These are phyloP conservation scores for Leccinum incarnatum DNA, from an alignment of 768 basidiomycete species.

Conservation along the genomic window DNA sequence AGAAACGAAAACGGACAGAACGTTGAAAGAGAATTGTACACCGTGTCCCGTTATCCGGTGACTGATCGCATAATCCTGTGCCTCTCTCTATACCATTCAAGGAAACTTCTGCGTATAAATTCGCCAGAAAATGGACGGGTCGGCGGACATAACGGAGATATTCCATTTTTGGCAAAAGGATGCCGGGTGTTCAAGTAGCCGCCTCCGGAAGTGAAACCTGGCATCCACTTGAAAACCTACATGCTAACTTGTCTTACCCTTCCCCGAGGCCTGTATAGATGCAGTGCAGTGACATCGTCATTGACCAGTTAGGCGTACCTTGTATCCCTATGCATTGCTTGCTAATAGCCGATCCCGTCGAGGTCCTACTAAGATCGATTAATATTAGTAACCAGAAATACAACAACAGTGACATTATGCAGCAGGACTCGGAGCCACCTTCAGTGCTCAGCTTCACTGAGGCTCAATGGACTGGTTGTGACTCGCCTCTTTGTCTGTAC, in stretches of 20 bases:
- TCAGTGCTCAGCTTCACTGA: neutral
- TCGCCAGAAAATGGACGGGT: neutral
- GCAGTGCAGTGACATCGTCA: constrained; percentile 22
- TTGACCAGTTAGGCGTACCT: constrained; percentile 17
- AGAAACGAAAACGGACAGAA: constrained; percentile 8
- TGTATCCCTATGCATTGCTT: constrained; percentile 20
- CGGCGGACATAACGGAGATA: constrained; percentile 3
- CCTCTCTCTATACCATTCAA: constrained; percentile 4
- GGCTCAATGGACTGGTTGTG: neutral
- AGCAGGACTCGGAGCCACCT: neutral
- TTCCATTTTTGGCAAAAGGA: neutral
- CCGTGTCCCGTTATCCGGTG: constrained; percentile 23
- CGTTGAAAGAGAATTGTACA: constrained; percentile 5
- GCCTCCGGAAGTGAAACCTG: constrained; percentile 15
- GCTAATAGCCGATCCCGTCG: neutral
- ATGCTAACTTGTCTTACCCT: constrained; percentile 4
- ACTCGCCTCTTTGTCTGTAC: neutral
- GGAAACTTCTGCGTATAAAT: neutral
- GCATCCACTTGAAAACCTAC: constrained; percentile 1
- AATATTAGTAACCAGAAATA: constrained; percentile 1
- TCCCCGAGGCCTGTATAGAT: constrained; percentile 10
- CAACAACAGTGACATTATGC: constrained; percentile 6
- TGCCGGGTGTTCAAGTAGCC: constrained; percentile 22
- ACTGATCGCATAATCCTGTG: constrained; percentile 25
- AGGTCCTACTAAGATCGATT: constrained; percentile 10